Evolutionary conservation across 2,329 filamentous ascomycete species (phyloP).

Genomic region (Cercospora zeae-maydis): DNA sequence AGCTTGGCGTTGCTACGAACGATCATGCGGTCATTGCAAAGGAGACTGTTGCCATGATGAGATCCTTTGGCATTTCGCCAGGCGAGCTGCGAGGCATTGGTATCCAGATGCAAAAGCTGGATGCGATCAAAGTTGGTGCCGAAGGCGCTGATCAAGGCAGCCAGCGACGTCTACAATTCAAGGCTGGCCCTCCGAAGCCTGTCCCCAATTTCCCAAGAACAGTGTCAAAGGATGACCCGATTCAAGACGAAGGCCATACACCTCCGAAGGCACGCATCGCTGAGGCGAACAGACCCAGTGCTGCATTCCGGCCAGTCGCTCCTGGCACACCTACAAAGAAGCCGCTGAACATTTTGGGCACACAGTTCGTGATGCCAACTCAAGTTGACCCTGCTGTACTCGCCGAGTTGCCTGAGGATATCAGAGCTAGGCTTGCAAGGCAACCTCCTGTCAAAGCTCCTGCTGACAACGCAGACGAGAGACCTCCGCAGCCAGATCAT

Average conservation of each 20-base stretch:
- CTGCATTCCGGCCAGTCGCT: slow-evolving; percentile 36
- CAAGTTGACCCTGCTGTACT: slow-evolving; percentile 79
- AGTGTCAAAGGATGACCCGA: slow-evolving; percentile 38
- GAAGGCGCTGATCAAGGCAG: slow-evolving; percentile 63
- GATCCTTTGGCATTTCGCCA: slow-evolving; percentile 76
- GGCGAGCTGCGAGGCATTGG: slow-evolving; percentile 92
- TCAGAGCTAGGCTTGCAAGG: slow-evolving; percentile 68
- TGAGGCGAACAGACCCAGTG: slow-evolving; percentile 32
- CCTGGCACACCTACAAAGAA: slow-evolving; percentile 54
- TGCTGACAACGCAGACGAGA: not conserved
- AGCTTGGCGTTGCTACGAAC: slow-evolving; percentile 82
- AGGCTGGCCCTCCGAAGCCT: slow-evolving; percentile 46
- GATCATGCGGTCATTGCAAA: slow-evolving; percentile 66
- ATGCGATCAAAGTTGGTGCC: slow-evolving; percentile 63
- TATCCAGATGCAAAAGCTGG: slow-evolving; percentile 88
- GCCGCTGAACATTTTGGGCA: slow-evolving; percentile 75
- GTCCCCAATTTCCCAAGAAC: slow-evolving; percentile 13
- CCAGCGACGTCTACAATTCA: slow-evolving; percentile 75
- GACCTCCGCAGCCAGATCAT: not conserved
- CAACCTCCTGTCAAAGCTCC: slow-evolving; percentile 39
- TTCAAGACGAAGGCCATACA: slow-evolving; percentile 46
- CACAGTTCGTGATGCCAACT: slow-evolving; percentile 85
- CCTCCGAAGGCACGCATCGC: slow-evolving; percentile 33
- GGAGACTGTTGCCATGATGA: slow-evolving; percentile 80
- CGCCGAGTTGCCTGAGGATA: slow-evolving; percentile 78